Percentiles rank a stretch among this genome's conserved stretches.
These are phyloP conservation scores for Acanthamoeba quina DNA, from an alignment of 208 protist genomes.

Conservation along the genomic window DNA sequence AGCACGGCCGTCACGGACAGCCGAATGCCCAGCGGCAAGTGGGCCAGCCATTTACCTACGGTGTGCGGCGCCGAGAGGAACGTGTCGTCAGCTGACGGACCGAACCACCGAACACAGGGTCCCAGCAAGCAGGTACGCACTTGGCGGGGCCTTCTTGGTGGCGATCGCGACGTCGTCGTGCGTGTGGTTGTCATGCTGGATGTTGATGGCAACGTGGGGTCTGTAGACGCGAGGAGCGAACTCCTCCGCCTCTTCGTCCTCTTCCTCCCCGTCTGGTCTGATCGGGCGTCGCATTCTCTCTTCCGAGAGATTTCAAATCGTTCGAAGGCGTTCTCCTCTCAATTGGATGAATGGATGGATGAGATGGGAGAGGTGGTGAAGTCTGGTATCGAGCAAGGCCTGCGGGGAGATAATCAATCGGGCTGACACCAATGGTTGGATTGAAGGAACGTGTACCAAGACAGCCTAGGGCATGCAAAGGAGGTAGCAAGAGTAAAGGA, in stretches of 20 bases:
- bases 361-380: too few species aligned
- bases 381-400: too few species aligned
- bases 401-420: too few species aligned
- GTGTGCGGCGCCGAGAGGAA: too few species aligned
- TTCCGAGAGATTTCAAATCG: too few species aligned
- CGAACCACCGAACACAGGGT: not conserved
- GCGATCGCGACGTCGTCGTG: not conserved
- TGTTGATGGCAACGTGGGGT: not conserved
- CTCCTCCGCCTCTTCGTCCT: not conserved
- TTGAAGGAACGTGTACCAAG: not conserved
- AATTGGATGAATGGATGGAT: too few species aligned
- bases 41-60: constrained; percentile 29
- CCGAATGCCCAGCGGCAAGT: constrained; percentile 4
- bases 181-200: too few species aligned
- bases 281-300: not conserved
- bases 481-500: not conserved
- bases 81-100: too few species aligned
- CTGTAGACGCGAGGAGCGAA: not conserved
- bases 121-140: not conserved
- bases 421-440: too few species aligned
- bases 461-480: not conserved
- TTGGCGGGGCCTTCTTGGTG: not conserved
- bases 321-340: too few species aligned
- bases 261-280: not conserved
- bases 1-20: not conserved